A percentile compares a stretch with the other conserved stretches of the same genome.
phyloP scores from a whole-genome alignment of 148 eudicot genomes.

The Spergularia marina region DNA sequence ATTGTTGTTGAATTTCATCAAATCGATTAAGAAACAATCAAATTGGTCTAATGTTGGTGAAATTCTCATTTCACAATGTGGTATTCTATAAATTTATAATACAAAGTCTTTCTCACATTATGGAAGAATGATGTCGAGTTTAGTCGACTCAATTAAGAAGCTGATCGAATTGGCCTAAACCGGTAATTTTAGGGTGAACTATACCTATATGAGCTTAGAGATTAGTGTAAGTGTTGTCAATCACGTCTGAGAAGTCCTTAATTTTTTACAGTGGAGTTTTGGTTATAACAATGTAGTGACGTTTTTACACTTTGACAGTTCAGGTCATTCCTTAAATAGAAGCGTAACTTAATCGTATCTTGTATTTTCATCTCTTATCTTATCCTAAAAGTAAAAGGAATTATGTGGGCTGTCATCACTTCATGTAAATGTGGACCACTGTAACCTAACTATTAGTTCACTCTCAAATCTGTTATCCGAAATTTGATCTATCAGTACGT shows the following conservation, averaged over 20 bases:
- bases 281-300: not conserved
- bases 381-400: no score
- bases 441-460: not conserved
- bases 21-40: not conserved
- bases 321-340: no score
- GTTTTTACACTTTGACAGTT: no score
- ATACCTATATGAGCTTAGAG: not conserved
- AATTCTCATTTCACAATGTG: not conserved
- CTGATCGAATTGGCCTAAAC: no score
- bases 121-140: no score
- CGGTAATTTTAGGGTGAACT: no score
- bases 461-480: not conserved
- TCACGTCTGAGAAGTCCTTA: not conserved
- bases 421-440: not conserved
- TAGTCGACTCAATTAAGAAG: no score
- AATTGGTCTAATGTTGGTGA: not conserved
- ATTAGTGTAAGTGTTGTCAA: not conserved
- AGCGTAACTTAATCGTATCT: no score
- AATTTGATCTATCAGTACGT: not conserved
- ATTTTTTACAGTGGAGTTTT: not conserved
- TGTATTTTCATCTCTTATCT: no score
- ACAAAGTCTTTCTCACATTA: no score
- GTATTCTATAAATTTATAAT: not conserved
- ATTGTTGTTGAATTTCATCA: not conserved
- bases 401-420: not conserved